Percentiles rank a stretch among this genome's conserved stretches.
Conservation (phyloP, 2,329 filamentous ascomycete species). For the Beauveria sp. region DNA sequence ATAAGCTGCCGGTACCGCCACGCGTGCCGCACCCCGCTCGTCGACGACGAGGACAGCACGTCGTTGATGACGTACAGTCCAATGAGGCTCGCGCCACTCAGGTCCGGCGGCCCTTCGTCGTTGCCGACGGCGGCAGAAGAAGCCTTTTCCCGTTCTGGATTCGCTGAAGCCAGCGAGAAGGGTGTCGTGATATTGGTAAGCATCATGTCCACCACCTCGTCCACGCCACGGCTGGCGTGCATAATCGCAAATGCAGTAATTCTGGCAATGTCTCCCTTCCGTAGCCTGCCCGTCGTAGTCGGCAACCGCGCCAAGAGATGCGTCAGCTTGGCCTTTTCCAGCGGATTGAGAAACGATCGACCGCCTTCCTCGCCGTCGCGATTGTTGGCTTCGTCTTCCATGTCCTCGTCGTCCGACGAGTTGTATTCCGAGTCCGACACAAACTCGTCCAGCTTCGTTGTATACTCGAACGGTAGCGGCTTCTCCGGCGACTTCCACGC, state of each 20-base stretch:
- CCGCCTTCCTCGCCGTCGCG: slow-evolving; percentile 41
- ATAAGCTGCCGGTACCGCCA: slow-evolving; percentile 83
- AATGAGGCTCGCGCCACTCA: slow-evolving; percentile 66
- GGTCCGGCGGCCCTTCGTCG: slow-evolving; percentile 45
- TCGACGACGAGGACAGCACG: slow-evolving; percentile 69
- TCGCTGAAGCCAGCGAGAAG: slow-evolving; percentile 64
- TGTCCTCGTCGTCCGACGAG: slow-evolving; percentile 76
- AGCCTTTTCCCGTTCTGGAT: slow-evolving; percentile 43
- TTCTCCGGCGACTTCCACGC: slow-evolving; percentile 72
- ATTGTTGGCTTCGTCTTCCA: slow-evolving; percentile 45
- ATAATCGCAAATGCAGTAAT: slow-evolving; percentile 84
- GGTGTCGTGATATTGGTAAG: slow-evolving; percentile 75
- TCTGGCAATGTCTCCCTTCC: slow-evolving; percentile 78
- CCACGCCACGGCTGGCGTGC: slow-evolving; percentile 75
- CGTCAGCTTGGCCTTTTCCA: slow-evolving; percentile 76
- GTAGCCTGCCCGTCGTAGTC: slow-evolving; percentile 62
- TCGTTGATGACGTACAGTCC: slow-evolving; percentile 73
- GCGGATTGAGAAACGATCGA: slow-evolving; percentile 66
- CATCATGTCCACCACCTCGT: slow-evolving; percentile 87
- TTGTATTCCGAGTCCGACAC: slow-evolving; percentile 79
- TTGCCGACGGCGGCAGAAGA: slow-evolving; percentile 35
- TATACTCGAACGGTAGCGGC: slow-evolving; percentile 72
- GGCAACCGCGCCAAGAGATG: slow-evolving; percentile 81
- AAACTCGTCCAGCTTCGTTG: slow-evolving; percentile 68
- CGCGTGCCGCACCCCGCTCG: slow-evolving; percentile 70